These are phyloP conservation scores for Colletotrichum sp. DNA, from an alignment of 2,329 filamentous ascomycete genomes.

Conservation along the genomic window DNA sequence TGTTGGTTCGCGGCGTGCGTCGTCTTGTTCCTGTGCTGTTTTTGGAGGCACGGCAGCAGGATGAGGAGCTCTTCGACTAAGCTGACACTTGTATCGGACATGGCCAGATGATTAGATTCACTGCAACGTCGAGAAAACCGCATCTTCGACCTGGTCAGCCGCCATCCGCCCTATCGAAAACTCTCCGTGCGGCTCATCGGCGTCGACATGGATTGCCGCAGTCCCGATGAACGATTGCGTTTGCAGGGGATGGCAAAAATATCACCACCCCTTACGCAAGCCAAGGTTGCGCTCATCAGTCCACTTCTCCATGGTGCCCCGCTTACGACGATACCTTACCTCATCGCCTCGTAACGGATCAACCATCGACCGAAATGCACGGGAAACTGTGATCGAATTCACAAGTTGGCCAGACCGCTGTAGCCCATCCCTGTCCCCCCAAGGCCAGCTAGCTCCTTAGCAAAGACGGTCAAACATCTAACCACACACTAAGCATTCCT, in stretches of 20 bases:
- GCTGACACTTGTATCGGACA: background rate
- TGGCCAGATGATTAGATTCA: background rate
- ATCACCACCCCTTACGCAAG: constrained; percentile 18
- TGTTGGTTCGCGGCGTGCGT: background rate
- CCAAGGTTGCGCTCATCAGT: constrained; percentile 15
- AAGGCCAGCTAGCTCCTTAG: background rate
- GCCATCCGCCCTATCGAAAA: background rate
- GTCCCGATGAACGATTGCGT: background rate
- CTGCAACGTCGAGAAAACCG: background rate
- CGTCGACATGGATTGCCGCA: background rate
- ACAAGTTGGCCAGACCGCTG: background rate
- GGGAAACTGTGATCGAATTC: background rate
- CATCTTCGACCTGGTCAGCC: background rate
- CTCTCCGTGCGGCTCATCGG: background rate
- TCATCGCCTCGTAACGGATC: background rate
- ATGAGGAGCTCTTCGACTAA: background rate
- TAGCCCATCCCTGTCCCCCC: background rate
- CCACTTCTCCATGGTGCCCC: background rate
- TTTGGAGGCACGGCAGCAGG: background rate
- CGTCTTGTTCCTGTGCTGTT: background rate
- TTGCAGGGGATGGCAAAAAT: constrained; percentile 1
- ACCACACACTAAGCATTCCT: background rate
- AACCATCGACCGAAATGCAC: background rate
- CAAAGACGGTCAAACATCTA: background rate
- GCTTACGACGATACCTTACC: constrained; percentile 1